Conservation (phyloP, 352 stramenopile species). For the Thalassiosira hispida region DNA sequence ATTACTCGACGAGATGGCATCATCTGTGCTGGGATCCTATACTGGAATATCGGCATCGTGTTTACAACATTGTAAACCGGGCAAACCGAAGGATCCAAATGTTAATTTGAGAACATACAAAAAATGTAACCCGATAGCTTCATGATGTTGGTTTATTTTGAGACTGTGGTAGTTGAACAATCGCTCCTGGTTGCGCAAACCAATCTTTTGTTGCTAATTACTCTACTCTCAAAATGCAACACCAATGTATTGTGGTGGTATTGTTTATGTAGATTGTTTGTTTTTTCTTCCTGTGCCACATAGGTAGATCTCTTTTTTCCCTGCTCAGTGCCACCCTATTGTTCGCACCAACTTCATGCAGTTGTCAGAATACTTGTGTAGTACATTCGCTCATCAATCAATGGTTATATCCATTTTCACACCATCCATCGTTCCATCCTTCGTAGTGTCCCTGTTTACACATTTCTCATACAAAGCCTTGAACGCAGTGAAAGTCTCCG, state of each 20-base stretch:
- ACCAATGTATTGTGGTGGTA: too few relatives aligned
- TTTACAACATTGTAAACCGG: slow-evolving; percentile 30
- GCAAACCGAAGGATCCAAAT: slow-evolving; percentile 3
- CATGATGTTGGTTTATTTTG: background rate
- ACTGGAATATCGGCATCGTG: slow-evolving; percentile 19
- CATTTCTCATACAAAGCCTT: slow-evolving; percentile 82
- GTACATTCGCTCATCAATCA: slow-evolving; percentile 57
- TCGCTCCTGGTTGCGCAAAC: too few relatives aligned
- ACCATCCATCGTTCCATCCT: slow-evolving; percentile 81
- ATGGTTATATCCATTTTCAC: slow-evolving; percentile 86
- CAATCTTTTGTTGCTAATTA: too few relatives aligned
- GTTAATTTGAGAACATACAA: slow-evolving; percentile 20
- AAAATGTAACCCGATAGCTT: slow-evolving; percentile 13
- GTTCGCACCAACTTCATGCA: too few relatives aligned
- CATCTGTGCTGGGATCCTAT: slow-evolving; percentile 22
- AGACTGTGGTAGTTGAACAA: background rate
- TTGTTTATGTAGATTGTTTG: too few relatives aligned
- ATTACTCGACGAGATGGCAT: slow-evolving; percentile 16
- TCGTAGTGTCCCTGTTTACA: slow-evolving; percentile 85
- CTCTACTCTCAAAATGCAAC: too few relatives aligned
- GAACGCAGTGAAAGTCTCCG: slow-evolving; percentile 71
- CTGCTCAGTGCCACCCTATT: too few relatives aligned
- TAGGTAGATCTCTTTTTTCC: too few relatives aligned
- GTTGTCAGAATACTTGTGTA: background rate
- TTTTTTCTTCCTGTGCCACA: too few relatives aligned